Evolutionary conservation across 305 asterid species (phyloP).

Genomic region (Petunia hybrid): DNA sequence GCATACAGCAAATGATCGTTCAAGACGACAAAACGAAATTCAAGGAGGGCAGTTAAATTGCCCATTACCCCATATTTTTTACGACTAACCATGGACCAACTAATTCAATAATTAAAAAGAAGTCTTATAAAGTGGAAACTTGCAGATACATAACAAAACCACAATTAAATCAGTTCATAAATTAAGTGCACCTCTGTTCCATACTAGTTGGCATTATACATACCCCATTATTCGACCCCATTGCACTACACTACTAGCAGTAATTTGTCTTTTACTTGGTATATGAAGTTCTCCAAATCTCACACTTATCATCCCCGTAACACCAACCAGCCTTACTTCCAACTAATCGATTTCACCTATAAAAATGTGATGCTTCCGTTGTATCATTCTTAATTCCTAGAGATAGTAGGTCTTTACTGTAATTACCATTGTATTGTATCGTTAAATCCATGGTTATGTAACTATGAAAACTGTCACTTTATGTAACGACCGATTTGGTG

Average conservation of each 20-base stretch:
- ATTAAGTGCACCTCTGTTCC: neutral
- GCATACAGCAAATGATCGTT: conserved; percentile 24
- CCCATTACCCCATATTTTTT: neutral
- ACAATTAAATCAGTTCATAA: neutral
- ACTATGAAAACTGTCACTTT: too few species aligned
- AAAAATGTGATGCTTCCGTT: neutral
- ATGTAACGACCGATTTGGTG: too few species aligned
- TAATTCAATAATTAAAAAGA: neutral
- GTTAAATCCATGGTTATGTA: too few species aligned
- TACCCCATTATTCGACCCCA: neutral
- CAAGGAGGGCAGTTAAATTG: neutral
- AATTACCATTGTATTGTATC: too few species aligned
- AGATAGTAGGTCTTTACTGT: neutral
- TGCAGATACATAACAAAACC: conserved; percentile 4
- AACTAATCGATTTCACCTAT: neutral
- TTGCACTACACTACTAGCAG: neutral
- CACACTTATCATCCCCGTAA: neutral
- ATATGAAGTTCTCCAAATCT: neutral
- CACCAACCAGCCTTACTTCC: neutral
- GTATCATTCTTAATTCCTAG: neutral
- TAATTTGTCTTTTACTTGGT: neutral
- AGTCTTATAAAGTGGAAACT: neutral
- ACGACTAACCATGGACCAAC: neutral
- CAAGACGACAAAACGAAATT: neutral
- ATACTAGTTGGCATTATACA: neutral